Base-by-base conservation (phyloP, 78 protist species). In the Cavenderia fasciculata region DNA sequence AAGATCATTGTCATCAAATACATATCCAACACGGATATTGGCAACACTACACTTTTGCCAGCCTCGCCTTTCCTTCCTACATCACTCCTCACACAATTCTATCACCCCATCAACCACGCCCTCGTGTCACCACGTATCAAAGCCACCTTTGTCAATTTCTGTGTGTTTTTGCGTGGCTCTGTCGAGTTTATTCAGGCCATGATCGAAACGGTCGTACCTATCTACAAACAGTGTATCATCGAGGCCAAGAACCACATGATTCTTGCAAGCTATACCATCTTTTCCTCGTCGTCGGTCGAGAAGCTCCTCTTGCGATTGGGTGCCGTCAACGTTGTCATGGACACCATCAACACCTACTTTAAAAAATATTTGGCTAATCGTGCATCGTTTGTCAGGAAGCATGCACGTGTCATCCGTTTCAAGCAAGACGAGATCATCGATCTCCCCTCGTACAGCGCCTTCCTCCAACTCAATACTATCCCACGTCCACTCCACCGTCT, bases 131-230 rank as follows among this genome's bases (percentile, higher is more conserved):
- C 18, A 11, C 16, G 12, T 5, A 31, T 71, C 63, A 71, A 71
- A n/a, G 27, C 16, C 1, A 6, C 46, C 1, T 71, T 82, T 44
- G 76, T 52, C 23, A 82, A 68, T 44, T 82, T 82, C 56, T 82
- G 78, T 56, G 78, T 82, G 2, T 82, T 82, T 25, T 44, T 82
- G 25, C 90, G 90, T 57, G 90, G 90, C n/a, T 52, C 59, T 10
- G 69, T 65, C 0, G 90, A 82, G 43, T 54, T 82, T 16, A 82
- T 49, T 0, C 56, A 56, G 25, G n/a, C 77, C 19, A 54, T 82
- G 31, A 82, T 82, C 41, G 38, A 23, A 1, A 25, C 61, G 18
- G 51, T 82, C 41, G n/a, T 82, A 14, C 90, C 90, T 29, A 82
- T 69, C 65, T 82, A 82, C 44, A 82, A 82, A 57, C 62, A 82